Evolutionary conservation across 495 filamentous ascomycete species (phyloP).

Genomic region (Daldinia loculata): DNA sequence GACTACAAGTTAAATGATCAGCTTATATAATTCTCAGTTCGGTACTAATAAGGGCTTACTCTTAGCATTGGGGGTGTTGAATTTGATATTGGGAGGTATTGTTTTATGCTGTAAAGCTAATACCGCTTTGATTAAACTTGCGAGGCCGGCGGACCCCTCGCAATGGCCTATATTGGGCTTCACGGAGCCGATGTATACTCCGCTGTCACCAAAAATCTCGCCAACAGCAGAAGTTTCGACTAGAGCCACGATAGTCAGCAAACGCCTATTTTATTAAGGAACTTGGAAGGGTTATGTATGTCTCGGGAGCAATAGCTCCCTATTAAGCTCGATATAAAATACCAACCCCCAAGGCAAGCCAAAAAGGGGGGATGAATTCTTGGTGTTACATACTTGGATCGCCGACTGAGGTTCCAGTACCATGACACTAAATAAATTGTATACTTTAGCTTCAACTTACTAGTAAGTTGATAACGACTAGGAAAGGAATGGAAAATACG

Average conservation of each 20-base stretch:
- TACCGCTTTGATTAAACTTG: slow-evolving; percentile 59
- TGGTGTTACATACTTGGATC: not conserved
- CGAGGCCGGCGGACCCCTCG: slow-evolving; percentile 59
- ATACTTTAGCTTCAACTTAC: not conserved
- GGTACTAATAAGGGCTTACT: slow-evolving; percentile 30
- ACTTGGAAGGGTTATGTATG: too few species aligned
- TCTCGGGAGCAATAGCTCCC: too few species aligned
- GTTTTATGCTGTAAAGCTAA: slow-evolving; percentile 58
- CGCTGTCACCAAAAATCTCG: slow-evolving; percentile 41
- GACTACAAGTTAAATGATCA: slow-evolving; percentile 28
- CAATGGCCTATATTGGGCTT: slow-evolving; percentile 63
- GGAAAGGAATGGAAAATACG: not conserved
- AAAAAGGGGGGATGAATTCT: not conserved
- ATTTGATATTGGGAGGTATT: slow-evolving; percentile 51
- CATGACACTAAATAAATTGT: not conserved
- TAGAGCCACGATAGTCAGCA: not conserved
- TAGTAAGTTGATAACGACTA: too few species aligned
- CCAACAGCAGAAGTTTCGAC: slow-evolving; percentile 44
- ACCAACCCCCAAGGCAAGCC: not conserved
- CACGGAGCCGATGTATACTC: slow-evolving; percentile 56
- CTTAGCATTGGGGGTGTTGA: slow-evolving; percentile 42
- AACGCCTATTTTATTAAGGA: not conserved
- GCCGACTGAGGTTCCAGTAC: not conserved
- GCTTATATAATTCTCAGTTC: not conserved
- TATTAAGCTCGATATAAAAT: not conserved